Conservation (phyloP, 257 asterid species). For the Nicotiana tomentosiformis region DNA sequence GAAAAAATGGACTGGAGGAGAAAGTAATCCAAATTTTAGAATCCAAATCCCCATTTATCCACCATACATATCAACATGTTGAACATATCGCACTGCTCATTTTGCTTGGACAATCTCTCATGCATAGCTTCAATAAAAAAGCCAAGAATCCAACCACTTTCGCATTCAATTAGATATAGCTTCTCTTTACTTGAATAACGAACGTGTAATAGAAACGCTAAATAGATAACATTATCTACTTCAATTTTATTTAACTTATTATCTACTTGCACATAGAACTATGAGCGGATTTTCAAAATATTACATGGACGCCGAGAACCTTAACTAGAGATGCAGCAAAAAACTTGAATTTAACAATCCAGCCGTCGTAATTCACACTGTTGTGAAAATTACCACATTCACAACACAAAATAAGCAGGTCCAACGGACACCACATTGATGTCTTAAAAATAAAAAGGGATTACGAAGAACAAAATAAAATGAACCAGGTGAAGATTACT, state of each 20-base stretch:
- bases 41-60: too few relatives aligned
- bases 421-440: neutral
- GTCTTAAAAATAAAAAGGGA: neutral
- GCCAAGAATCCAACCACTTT: neutral
- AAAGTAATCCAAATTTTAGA: too few relatives aligned
- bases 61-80: neutral
- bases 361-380: neutral
- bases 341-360: neutral
- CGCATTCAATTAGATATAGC: too few relatives aligned
- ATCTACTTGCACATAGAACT: neutral
- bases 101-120: neutral
- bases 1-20: too few relatives aligned
- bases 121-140: neutral
- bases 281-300: neutral
- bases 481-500: neutral
- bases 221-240: neutral
- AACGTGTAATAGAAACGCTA: neutral
- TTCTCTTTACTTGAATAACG: too few relatives aligned
- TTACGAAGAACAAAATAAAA: neutral
- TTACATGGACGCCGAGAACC: neutral
- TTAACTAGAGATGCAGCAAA: neutral
- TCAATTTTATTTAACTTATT: neutral
- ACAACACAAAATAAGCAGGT: neutral
- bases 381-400: neutral
- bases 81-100: too few relatives aligned